A percentile compares a stretch with the other conserved stretches of the same genome.
phyloP scores from a whole-genome alignment of 2,329 filamentous ascomycete genomes.

The Chaetothyriales sp. region DNA sequence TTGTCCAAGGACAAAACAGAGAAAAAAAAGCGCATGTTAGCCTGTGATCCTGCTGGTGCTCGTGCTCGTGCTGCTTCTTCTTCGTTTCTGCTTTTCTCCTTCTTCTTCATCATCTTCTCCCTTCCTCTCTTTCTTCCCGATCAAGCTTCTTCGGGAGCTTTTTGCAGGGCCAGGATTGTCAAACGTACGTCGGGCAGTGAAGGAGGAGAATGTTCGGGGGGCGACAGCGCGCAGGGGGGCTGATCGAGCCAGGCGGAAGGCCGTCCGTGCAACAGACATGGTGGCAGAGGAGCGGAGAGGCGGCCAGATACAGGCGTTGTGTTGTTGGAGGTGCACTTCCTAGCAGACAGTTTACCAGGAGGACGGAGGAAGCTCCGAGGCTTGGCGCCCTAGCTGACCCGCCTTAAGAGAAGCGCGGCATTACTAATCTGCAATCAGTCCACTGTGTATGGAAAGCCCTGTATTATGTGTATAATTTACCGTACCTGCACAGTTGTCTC shows the following conservation, averaged over 20 bases:
- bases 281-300: slow-evolving; percentile 6
- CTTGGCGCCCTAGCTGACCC: background rate
- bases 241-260: slow-evolving; percentile 31
- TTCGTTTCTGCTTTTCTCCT: background rate
- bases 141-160: slow-evolving; percentile 6
- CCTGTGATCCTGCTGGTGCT: background rate
- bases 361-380: slow-evolving; percentile 2
- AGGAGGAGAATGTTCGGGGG: slow-evolving; percentile 30
- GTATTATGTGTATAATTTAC: too few relatives aligned
- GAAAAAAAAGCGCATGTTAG: background rate
- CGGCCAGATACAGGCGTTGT: slow-evolving; percentile 3
- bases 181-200: slow-evolving; percentile 32
- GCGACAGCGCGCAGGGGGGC: slow-evolving; percentile 25
- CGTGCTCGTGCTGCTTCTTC: too few relatives aligned
- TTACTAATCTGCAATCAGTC: background rate
- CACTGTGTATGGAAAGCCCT: background rate
- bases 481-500: too few relatives aligned
- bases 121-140: background rate
- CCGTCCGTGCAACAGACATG: slow-evolving; percentile 35
- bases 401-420: background rate
- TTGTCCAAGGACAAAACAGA: too few relatives aligned
- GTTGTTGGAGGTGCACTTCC: background rate
- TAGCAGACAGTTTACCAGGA: slow-evolving; percentile 1
- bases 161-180: slow-evolving; percentile 15
- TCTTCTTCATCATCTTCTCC: background rate